Evolutionary conservation across 495 filamentous ascomycete species (phyloP).

Genomic region (Hyaloscypha finlandica): DNA sequence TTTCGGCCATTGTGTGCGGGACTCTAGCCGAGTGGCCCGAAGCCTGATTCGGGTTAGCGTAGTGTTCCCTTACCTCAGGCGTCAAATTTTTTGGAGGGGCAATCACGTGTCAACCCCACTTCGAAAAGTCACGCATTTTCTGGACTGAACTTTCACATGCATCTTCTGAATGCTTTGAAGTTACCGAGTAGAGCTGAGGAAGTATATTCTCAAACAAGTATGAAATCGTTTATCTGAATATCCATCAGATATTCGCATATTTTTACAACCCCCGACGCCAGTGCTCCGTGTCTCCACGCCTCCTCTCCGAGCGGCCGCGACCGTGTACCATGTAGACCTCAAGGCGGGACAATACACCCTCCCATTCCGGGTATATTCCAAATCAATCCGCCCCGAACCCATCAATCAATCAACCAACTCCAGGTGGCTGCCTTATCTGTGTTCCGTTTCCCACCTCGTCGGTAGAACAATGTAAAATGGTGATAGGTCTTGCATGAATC

Average conservation of each 20-base stretch:
- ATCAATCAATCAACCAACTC: neutral
- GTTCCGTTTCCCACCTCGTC: neutral
- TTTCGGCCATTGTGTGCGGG: neutral
- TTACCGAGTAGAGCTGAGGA: neutral
- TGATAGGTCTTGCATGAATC: neutral
- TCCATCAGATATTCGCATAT: neutral
- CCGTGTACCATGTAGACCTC: neutral
- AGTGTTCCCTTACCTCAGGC: neutral
- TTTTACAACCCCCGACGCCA: slow-evolving; percentile 5
- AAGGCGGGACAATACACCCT: neutral
- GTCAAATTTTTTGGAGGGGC: neutral
- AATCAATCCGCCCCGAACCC: neutral
- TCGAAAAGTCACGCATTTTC: neutral
- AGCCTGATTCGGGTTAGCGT: neutral
- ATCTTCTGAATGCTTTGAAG: neutral
- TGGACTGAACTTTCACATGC: neutral
- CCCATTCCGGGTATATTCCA: neutral
- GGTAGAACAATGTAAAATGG: neutral
- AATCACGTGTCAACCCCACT: neutral
- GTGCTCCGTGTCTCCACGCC: neutral
- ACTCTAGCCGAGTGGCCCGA: neutral
- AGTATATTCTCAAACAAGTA: neutral
- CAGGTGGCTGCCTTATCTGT: neutral
- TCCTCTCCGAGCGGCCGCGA: neutral
- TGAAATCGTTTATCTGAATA: slow-evolving; percentile 1